phyloP scores from a whole-genome alignment of 768 basidiomycete species.

The Amylocystis lapponica region DNA sequence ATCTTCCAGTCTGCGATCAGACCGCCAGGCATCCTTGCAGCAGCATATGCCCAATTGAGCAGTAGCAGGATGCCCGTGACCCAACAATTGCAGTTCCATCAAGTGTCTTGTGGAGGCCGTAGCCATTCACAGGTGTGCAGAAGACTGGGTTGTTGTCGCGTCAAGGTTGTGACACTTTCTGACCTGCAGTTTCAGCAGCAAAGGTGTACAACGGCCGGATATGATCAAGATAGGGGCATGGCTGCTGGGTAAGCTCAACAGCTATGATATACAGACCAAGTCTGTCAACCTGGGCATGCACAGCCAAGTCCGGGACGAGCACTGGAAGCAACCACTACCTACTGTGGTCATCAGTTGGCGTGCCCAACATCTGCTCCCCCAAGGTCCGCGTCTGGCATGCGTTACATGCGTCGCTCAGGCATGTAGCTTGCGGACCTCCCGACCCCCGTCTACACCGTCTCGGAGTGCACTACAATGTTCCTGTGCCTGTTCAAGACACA shows the following conservation, averaged over 20 bases:
- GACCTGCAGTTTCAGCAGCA: constrained; percentile 49
- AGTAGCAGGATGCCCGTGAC: constrained; percentile 25
- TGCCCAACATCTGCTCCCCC: too few species aligned
- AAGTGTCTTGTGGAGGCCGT: constrained; percentile 72
- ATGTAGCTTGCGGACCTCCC: too few species aligned
- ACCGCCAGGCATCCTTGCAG: too few species aligned
- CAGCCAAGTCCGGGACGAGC: constrained; percentile 55
- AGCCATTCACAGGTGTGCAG: constrained; percentile 60
- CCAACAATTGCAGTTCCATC: constrained; percentile 48
- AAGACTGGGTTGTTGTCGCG: not conserved
- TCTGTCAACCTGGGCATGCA: constrained; percentile 72
- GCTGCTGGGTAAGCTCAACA: constrained; percentile 60
- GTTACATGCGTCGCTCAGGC: too few species aligned
- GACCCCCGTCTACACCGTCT: too few species aligned
- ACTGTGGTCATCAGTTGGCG: constrained; percentile 72
- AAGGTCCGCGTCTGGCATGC: too few species aligned
- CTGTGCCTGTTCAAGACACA: too few species aligned
- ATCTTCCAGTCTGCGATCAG: too few species aligned
- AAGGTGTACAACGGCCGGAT: constrained; percentile 59
- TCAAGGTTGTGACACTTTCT: not conserved
- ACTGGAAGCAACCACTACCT: constrained; percentile 62
- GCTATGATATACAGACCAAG: constrained; percentile 67
- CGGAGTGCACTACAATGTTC: too few species aligned
- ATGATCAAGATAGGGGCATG: constrained; percentile 80
- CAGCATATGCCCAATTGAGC: too few species aligned